These are phyloP conservation scores for Rhizophlyctis rosea DNA, from an alignment of 192 early-diverging fungal genomes.

Conservation along the genomic window DNA sequence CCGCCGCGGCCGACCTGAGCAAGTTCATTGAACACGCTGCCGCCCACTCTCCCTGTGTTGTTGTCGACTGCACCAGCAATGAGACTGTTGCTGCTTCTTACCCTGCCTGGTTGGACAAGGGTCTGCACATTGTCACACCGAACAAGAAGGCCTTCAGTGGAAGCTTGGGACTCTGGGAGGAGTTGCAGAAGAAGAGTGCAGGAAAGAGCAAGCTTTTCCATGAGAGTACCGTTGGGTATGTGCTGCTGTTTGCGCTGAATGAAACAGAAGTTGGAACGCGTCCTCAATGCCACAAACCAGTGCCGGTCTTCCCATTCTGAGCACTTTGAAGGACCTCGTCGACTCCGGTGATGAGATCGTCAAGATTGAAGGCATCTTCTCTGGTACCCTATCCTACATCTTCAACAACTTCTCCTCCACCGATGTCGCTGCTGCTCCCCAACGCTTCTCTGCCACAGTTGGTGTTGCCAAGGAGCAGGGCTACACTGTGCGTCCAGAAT, in stretches of 20 bases:
- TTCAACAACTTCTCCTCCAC: conserved; percentile 94
- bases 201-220: conserved; percentile 59
- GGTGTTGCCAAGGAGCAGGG: conserved; percentile 85
- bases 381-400: conserved; percentile 94
- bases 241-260: no score
- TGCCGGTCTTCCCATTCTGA: conserved; percentile 92
- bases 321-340: conserved; percentile 85
- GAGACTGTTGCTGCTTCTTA: conserved; percentile 76
- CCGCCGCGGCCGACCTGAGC: conserved; percentile 5
- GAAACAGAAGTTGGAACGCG: no score
- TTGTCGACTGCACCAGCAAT: conserved; percentile 91
- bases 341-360: conserved; percentile 89
- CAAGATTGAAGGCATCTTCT: conserved; percentile 96
- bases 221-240: conserved; percentile 86
- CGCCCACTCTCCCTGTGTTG: conserved; percentile 50
- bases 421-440: conserved; percentile 30
- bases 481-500: conserved; percentile 66
- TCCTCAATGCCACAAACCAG: no score
- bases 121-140: conserved; percentile 89
- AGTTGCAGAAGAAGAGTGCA: conserved; percentile 53
- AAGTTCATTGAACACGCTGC: conserved; percentile 19
- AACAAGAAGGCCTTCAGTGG: conserved; percentile 98
- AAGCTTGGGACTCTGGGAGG: conserved; percentile 63
- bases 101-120: conserved; percentile 74
- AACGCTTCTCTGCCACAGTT: conserved; percentile 86